phyloP scores from a whole-genome alignment of 345 rosid genomes.

The Lenwebbia sp. region DNA sequence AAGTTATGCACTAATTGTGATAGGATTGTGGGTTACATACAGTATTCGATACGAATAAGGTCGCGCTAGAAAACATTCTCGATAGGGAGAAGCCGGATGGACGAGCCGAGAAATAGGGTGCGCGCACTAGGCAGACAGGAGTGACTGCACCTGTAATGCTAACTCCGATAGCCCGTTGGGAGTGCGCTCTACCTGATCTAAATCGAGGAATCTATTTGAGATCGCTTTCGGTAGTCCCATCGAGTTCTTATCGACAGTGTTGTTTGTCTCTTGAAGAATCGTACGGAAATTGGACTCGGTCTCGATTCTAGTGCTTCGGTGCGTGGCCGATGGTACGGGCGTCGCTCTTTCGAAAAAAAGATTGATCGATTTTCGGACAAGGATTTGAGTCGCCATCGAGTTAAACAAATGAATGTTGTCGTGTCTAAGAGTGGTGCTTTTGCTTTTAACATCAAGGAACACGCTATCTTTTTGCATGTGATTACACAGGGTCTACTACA shows the following conservation, averaged over 20 bases:
- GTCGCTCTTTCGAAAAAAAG: neutral
- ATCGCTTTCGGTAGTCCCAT: neutral
- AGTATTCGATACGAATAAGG: neutral
- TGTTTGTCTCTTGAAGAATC: neutral
- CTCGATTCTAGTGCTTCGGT: neutral
- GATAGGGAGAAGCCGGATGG: neutral
- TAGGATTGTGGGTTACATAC: neutral
- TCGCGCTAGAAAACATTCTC: neutral
- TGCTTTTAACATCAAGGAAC: neutral
- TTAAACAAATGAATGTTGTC: neutral
- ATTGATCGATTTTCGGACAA: neutral
- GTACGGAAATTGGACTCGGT: neutral
- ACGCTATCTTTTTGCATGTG: neutral
- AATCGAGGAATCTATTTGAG: neutral
- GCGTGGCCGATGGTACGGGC: neutral
- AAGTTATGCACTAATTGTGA: neutral
- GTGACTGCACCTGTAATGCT: neutral
- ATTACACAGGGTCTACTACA: neutral
- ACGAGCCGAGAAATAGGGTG: neutral
- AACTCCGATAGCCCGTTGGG: fast-evolving
- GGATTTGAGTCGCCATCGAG: neutral
- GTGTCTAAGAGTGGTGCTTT: neutral
- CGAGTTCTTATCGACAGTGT: neutral
- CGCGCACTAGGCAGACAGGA: neutral
- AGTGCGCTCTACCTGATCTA: neutral